phyloP scores from a whole-genome alignment of 495 filamentous ascomycete species.

The Aspergillus saccharolyticus region DNA sequence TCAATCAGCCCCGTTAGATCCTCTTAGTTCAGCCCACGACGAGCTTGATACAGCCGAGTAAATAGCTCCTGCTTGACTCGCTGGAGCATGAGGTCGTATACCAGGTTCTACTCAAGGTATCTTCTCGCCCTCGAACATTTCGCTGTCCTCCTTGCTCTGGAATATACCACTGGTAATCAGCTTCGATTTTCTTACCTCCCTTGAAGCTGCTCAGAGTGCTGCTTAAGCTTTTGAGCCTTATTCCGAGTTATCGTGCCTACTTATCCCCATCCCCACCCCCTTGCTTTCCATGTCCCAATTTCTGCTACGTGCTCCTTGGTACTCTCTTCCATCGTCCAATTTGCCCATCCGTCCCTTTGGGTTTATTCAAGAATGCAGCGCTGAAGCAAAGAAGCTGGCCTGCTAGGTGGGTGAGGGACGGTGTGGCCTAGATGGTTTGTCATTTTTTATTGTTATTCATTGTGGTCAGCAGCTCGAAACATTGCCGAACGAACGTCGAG shows the following conservation, averaged over 20 bases:
- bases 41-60: conserved; percentile 97
- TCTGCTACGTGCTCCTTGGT: background rate
- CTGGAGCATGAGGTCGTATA: conserved; percentile 2
- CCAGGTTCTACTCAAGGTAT: background rate
- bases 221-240: background rate
- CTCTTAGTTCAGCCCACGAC: conserved; percentile 81
- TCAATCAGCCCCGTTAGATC: conserved; percentile 54
- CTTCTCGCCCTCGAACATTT: background rate
- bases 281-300: background rate
- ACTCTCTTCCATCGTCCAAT: conserved; percentile 3
- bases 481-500: conserved; percentile 40
- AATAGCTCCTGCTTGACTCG: conserved; percentile 22
- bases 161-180: conserved; percentile 2
- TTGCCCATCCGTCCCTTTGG: conserved; percentile 2
- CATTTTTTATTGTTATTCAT: conserved; percentile 22
- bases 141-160: background rate
- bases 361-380: conserved; percentile 1
- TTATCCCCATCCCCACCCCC: too few relatives aligned
- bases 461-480: conserved; percentile 41
- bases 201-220: background rate
- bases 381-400: background rate
- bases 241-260: background rate
- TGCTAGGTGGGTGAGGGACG: background rate
- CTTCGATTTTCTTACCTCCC: conserved; percentile 4
- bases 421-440: conserved; percentile 11